These are phyloP conservation scores for Poronia punctata DNA, from an alignment of 495 filamentous ascomycete genomes.

Conservation along the genomic window DNA sequence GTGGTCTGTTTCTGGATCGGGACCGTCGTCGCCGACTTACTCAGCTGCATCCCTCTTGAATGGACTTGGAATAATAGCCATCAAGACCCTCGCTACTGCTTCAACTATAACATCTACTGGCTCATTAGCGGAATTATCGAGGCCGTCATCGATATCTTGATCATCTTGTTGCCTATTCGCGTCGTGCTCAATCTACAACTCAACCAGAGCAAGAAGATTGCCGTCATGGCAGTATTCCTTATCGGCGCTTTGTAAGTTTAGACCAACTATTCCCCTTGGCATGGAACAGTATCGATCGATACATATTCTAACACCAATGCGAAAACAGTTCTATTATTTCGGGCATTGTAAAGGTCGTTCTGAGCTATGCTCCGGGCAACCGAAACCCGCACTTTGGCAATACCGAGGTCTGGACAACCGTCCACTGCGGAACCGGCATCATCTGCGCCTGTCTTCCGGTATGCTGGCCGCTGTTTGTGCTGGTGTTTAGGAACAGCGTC, in stretches of 20 bases:
- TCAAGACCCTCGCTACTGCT: slow-evolving; percentile 10
- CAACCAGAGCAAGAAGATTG: slow-evolving; percentile 4
- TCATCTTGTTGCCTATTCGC: slow-evolving; percentile 6
- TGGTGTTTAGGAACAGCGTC: too few species aligned
- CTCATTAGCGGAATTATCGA: slow-evolving; percentile 5
- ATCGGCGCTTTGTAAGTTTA: slow-evolving; percentile 4
- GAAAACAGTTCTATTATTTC: slow-evolving; percentile 7
- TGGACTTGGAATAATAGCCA: slow-evolving; percentile 5
- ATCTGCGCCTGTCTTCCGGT: slow-evolving; percentile 13
- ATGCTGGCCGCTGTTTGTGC: slow-evolving; percentile 9
- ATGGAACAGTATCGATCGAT: too few species aligned
- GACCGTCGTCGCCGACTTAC: slow-evolving; percentile 3
- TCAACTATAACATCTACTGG: slow-evolving; percentile 10
- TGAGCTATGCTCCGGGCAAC: slow-evolving; percentile 3
- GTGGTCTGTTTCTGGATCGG: slow-evolving; percentile 10
- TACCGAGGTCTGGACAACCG: slow-evolving; percentile 9
- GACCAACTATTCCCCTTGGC: too few species aligned
- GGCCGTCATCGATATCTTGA: slow-evolving; percentile 5
- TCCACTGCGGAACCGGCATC: slow-evolving; percentile 8
- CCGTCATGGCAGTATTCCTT: slow-evolving; percentile 3
- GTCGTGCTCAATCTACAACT: slow-evolving; percentile 3
- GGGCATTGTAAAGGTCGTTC: slow-evolving; percentile 4
- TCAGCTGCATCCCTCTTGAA: slow-evolving; percentile 11
- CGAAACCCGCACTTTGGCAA: neutral
- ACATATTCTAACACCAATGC: too few species aligned